Conservation (phyloP, 495 filamentous ascomycete genomes). For the Durotheca rogersii region DNA sequence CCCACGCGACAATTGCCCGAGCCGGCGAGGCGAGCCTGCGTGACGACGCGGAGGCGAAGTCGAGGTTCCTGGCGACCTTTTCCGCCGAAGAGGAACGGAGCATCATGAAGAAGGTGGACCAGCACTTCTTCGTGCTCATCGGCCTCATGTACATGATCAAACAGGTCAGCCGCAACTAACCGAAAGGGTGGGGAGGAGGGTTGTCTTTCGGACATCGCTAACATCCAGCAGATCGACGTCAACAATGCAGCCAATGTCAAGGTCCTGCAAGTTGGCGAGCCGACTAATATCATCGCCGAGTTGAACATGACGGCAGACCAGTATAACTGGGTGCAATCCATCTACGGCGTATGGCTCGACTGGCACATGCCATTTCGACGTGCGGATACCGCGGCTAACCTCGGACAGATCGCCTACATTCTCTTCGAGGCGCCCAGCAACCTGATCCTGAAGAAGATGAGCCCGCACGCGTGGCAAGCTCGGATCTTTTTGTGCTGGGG, state of each 20-base stretch:
- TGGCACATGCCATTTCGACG: not conserved
- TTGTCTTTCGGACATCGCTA: not conserved
- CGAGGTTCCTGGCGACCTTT: slow-evolving; percentile 31
- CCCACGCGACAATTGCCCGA: not conserved
- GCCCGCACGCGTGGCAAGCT: slow-evolving; percentile 39
- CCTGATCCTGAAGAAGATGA: slow-evolving; percentile 38
- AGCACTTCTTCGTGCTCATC: slow-evolving; percentile 35
- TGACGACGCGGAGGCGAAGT: slow-evolving; percentile 8
- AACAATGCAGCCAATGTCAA: slow-evolving; percentile 40
- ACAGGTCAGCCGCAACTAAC: slow-evolving; percentile 22
- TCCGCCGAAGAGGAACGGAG: slow-evolving; percentile 36
- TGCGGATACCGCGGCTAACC: not conserved
- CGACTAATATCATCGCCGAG: slow-evolving; percentile 34
- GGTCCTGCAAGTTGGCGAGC: slow-evolving; percentile 39
- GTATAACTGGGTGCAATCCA: slow-evolving; percentile 42
- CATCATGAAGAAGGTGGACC: slow-evolving; percentile 37
- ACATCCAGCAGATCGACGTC: slow-evolving; percentile 30
- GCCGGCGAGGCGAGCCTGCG: not conserved
- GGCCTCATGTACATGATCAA: slow-evolving; percentile 41
- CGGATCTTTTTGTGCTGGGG: slow-evolving; percentile 43
- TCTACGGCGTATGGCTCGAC: slow-evolving; percentile 29
- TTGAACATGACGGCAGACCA: slow-evolving; percentile 38
- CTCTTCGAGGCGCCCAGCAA: slow-evolving; percentile 40
- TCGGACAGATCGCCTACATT: slow-evolving; percentile 36
- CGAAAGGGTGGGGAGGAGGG: too few relatives aligned